Base-by-base conservation (phyloP, 441 rosid genomes). In the Syzygium malaccense region DNA sequence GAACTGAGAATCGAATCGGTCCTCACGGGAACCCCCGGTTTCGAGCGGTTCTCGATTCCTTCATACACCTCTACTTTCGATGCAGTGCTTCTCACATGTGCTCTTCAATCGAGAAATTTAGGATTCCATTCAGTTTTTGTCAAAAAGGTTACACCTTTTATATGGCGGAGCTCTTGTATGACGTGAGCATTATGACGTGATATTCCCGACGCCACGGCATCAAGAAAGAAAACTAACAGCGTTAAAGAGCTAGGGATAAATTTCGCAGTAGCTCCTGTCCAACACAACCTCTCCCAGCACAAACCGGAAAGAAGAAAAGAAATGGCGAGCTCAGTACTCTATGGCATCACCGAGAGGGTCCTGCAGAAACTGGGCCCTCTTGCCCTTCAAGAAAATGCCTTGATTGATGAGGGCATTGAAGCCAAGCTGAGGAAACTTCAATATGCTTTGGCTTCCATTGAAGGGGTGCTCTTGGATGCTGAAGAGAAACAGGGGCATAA, bases 221-320 rank as follows among this genome's bases (percentile, higher is more conserved):
- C 75, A 64, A 15, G 41, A 12, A 64, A 30, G 75, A 64, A 64
- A 30, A 15, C 45, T 18, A 68, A 68, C 79, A 33, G 45, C 48
- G 2, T 5, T 33, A 33, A 4, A 33, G 2, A 9, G 48, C 79
- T 33, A 19, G 48, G 48, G 33, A 0, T 68, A 0, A 8, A 6
- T 68, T 2, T 68, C 80, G 28, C 80, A 71, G 0, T 5, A 32
- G 1, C 80, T 71, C 15, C 9, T 19, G 14, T 33, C 80, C 49
- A 3, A 48, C 8, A 71, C 48, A 23, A 5, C 28, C 80, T 33
- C 49, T 19, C 80, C 49, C 10, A 19, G 33, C 80, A 37, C 80
- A 71, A 71, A 19, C 49, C 14, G 15, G 80, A 71, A 33, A 33
- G 80, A 71, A 71, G 15, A 71, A 1, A 71, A 71, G 28, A 37